Conservation (phyloP, 1,139 yeast species). For the Taiozyma sp. region DNA sequence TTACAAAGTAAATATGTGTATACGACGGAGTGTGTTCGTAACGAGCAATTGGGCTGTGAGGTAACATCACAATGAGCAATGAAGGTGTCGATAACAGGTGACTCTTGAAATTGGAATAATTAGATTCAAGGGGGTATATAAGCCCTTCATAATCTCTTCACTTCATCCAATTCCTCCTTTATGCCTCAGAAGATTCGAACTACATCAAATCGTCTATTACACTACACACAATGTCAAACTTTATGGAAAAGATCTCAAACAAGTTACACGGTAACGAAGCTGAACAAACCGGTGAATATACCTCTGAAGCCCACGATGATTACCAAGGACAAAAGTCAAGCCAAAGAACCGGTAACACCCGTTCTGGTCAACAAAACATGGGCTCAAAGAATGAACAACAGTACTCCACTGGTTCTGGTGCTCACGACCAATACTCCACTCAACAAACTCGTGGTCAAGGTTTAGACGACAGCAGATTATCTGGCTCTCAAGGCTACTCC, state of each 20-base stretch:
- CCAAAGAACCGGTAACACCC: constrained; percentile 3
- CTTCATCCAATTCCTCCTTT: background rate
- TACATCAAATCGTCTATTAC: background rate
- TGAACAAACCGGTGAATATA: constrained; percentile 1
- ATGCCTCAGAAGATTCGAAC: background rate
- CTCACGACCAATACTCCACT: constrained; percentile 1
- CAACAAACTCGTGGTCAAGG: background rate
- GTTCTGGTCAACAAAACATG: constrained; percentile 19
- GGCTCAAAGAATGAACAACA: constrained; percentile 13
- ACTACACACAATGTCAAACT: constrained; percentile 17
- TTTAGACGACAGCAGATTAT: background rate
- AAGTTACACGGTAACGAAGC: constrained; percentile 16
- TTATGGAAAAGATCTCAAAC: constrained; percentile 22
- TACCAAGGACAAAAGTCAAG: constrained; percentile 2
- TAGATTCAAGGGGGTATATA: background rate
- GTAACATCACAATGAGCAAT: background rate
- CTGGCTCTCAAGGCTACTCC: constrained; percentile 1
- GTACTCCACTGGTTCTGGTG: constrained; percentile 11
- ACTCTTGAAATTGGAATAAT: background rate
- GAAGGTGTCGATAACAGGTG: background rate
- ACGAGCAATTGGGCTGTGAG: background rate
- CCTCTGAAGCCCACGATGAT: background rate
- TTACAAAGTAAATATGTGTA: background rate
- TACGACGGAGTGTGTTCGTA: background rate
- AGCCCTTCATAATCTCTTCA: background rate